Conservation (phyloP, 176 grass and related monocot genomes). For the Carex myosuroides region DNA sequence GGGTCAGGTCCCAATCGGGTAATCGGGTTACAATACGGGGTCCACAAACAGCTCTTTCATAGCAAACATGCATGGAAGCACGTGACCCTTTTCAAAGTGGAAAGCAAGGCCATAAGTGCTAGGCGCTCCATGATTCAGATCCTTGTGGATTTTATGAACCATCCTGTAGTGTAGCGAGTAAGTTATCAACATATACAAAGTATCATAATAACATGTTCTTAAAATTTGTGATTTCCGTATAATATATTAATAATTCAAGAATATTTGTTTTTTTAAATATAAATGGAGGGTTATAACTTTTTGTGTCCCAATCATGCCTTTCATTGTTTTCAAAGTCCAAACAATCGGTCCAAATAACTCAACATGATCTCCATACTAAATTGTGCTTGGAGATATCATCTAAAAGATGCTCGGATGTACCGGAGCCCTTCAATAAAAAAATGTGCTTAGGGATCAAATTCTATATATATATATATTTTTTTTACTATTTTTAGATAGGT, state of each 20-base stretch:
- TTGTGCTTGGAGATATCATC: too few species aligned
- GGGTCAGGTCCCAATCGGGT: background rate
- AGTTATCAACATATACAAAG: background rate
- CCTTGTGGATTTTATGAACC: background rate
- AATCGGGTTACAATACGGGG: background rate
- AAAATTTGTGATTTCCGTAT: background rate
- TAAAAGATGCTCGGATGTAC: too few species aligned
- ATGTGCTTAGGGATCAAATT: too few species aligned
- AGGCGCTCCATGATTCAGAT: background rate
- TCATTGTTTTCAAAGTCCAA: too few species aligned
- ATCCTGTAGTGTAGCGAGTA: background rate
- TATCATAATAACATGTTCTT: background rate
- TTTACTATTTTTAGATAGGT: too few species aligned
- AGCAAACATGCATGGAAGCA: constrained; percentile 5
- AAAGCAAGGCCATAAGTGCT: constrained; percentile 2
- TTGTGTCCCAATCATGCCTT: too few species aligned
- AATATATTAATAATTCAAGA: background rate
- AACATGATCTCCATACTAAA: too few species aligned
- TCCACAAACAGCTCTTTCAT: background rate
- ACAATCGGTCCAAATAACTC: too few species aligned
- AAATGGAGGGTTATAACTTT: too few species aligned
- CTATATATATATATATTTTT: too few species aligned
- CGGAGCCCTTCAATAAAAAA: too few species aligned
- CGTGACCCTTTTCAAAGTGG: constrained; percentile 19
- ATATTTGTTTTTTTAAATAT: background rate